Evolutionary conservation across 306 rosid species (phyloP).

Genomic region (Malus orientalis): DNA sequence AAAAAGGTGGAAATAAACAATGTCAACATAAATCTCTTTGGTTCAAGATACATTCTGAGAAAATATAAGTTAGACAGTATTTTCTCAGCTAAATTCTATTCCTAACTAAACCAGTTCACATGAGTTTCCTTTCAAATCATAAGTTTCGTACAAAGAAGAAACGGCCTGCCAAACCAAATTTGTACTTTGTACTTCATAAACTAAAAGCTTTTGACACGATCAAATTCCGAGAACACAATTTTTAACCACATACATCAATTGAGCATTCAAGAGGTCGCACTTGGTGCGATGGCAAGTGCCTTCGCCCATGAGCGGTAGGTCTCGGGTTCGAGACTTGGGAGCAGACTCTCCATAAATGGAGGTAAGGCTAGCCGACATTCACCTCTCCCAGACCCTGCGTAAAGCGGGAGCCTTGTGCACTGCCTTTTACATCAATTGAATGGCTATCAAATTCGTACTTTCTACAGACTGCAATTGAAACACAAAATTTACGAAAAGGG

Average conservation of each 20-base stretch:
- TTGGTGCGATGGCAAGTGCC: too few relatives aligned
- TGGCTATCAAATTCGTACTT: background rate
- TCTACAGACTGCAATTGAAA: background rate
- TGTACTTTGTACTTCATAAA: background rate
- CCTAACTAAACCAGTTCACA: background rate
- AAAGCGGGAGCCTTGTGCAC: too few relatives aligned
- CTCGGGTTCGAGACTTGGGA: too few relatives aligned
- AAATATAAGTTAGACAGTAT: background rate
- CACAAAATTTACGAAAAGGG: background rate
- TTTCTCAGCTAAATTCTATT: background rate
- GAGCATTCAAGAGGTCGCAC: background rate
- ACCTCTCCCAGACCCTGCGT: too few relatives aligned
- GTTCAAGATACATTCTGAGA: background rate
- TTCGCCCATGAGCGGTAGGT: too few relatives aligned
- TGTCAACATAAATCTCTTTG: background rate
- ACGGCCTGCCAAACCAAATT: background rate
- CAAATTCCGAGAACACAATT: background rate
- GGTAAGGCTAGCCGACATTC: too few relatives aligned
- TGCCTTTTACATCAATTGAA: too few relatives aligned
- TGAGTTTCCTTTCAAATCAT: background rate
- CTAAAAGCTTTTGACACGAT: background rate
- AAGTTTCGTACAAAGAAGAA: background rate
- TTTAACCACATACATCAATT: background rate
- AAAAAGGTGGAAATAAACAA: background rate
- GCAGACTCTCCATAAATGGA: too few relatives aligned